Conservation (phyloP, 1,284 basidiomycete genomes). For the Irpex sp. region DNA sequence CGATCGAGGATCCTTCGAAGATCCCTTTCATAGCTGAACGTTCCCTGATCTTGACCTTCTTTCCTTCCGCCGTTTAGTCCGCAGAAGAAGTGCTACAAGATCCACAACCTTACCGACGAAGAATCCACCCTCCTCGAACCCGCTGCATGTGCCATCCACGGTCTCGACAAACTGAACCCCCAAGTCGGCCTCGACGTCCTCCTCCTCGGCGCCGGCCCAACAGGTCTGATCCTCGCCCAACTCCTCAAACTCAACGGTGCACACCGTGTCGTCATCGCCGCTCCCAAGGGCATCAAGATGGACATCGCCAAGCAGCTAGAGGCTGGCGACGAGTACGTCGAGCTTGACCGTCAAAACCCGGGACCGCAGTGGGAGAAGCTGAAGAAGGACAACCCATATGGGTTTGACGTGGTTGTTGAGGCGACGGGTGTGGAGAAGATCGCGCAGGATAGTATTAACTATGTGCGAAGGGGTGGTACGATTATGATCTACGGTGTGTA, state of each 20-base stretch:
- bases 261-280: constrained; percentile 43
- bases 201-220: constrained; percentile 47
- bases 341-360: constrained; percentile 50
- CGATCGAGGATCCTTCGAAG: background rate
- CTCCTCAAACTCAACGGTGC: constrained; percentile 57
- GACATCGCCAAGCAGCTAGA: constrained; percentile 51
- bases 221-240: constrained; percentile 58
- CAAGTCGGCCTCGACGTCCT: constrained; percentile 53
- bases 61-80: constrained; percentile 17
- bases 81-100: constrained; percentile 51
- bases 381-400: constrained; percentile 56
- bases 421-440: constrained; percentile 58
- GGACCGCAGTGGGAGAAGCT: constrained; percentile 53
- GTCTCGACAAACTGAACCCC: constrained; percentile 55
- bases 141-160: constrained; percentile 61
- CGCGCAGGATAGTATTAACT: constrained; percentile 56
- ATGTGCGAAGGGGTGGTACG: constrained; percentile 52
- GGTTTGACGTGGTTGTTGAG: constrained; percentile 62
- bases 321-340: constrained; percentile 52
- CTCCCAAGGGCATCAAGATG: constrained; percentile 59
- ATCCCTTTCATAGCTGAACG: background rate
- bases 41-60: background rate
- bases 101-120: constrained; percentile 57
- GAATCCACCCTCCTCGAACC: constrained; percentile 61
- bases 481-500: constrained; percentile 59